Base-by-base conservation (phyloP, 805 yeast species). In the Sugiyamaella mastotermitis region DNA sequence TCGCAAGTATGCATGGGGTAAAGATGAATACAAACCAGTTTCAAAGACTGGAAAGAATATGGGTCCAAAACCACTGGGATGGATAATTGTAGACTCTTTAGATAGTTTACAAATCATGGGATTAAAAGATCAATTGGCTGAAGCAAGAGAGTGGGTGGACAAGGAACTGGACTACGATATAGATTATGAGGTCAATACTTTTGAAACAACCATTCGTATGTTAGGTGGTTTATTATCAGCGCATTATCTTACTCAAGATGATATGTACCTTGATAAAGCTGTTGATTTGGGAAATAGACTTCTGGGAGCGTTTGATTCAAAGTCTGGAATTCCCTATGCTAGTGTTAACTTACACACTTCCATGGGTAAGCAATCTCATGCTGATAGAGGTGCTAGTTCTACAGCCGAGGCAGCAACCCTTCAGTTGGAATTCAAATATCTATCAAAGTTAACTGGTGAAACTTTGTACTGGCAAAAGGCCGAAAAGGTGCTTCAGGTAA, bases 191-290 rank as follows among this genome's bases (percentile, higher is more conserved):
- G 92, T 85, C 29, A 86, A 81, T 55, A 79, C 86, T 4, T 88
- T 88, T 60, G 97, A 87, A 57, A 86, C 96, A n/a, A 85, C 97
- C 4, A 87, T 85, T 47, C 71, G 96, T 56, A 85, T 88, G 94
- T 64, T 88, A 18, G 97, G 97, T 31, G 97, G 97, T 0, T 66
- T 88, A n/a, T 62, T 88, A 34, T 80, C 95, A 2, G 94, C 95
- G 0, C 76, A 74, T 53, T 79, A 83, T 47, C 61, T 85, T 20
- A 71, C 88, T 1, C 63, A 69, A 10, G 88, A 83, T 49, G 83
- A 78, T 33, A 42, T 83, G 38, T 85, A 78, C 52, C 65, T 86
- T 38, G 84, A 83, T 45, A 80, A 79, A 53, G 95, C 96, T 1
- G 74, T 70, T 6, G 83, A 79, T 51, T 69, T 87, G 48, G 96